Base-by-base conservation (phyloP, 441 rosid species). In the Pelargonium fulgidum region DNA sequence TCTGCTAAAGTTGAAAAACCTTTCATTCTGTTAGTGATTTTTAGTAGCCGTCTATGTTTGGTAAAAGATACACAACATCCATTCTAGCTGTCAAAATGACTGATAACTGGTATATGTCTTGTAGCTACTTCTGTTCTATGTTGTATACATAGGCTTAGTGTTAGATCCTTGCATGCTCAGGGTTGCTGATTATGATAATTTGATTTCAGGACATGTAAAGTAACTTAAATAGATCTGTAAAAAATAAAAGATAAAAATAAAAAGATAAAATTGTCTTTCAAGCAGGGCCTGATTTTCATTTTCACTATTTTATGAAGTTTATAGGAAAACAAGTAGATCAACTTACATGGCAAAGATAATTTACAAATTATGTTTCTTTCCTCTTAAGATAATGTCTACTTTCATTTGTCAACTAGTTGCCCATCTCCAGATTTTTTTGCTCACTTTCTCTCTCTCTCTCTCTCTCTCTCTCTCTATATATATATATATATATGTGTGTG, bases 391-490 rank as follows among this genome's bases (percentile, higher is more conserved):
- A 14, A 54, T 54, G 61, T 16, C 42, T 61, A 62, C n/a, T 5
- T 24, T 13, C 41, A 26, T 45, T 45, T 45, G 50, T 10, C n/a
- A 45, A 9, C 13, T 45, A 45, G 50, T 45, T 45, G 50, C 72
- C 69, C 69, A 44, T 70, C 63, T 66, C 75, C 24, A 26, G 41
- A 20, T 62, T 59, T 67, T 7, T 56, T 44, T 65, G 67, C n/a
- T 69, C 33, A 42, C 68, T 14, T 59, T 75, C 33, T 71, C 42
- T 39, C 41, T 36, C 41, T 36, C n/a, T n/a, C n/a, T n/a, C n/a
- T n/a, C n/a, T n/a, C n/a, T n/a, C n/a, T n/a, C 39, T 33, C 39
- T 33, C 39, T 33, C 6, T 33, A 1, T 33, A 3, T 33, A 1
- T 33, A 1, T 33, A 1, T 33, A 1, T 33, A 1, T 33, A 1